Evolutionary conservation across 1,284 basidiomycete species (phyloP).

Genomic region (Cystobasidiaceae sp.): DNA sequence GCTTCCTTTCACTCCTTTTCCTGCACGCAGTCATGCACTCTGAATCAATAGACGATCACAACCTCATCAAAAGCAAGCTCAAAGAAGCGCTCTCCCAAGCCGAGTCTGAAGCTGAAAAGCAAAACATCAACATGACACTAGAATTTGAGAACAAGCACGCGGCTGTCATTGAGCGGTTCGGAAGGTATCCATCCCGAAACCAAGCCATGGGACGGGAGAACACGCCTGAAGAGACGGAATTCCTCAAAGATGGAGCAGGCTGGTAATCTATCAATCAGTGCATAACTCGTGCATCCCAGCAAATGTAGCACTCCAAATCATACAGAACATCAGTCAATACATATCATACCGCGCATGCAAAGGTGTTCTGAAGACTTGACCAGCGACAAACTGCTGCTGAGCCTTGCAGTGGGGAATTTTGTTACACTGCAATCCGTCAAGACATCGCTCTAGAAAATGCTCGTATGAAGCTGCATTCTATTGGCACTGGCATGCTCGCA

Average conservation of each 20-base stretch:
- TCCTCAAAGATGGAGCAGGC: constrained; percentile 28
- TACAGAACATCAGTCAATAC: too few relatives aligned
- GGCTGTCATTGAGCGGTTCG: constrained; percentile 28
- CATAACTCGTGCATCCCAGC: background rate
- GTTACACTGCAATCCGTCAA: background rate
- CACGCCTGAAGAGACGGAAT: constrained; percentile 23
- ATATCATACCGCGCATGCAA: too few relatives aligned
- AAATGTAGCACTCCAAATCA: background rate
- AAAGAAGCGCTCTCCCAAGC: constrained; percentile 11
- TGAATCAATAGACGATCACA: constrained; percentile 14
- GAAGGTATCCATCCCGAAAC: constrained; percentile 29
- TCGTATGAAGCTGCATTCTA: too few relatives aligned
- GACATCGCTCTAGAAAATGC: too few relatives aligned
- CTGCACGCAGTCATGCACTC: constrained; percentile 17
- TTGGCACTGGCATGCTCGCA: too few relatives aligned
- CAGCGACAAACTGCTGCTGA: too few relatives aligned
- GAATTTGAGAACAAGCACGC: constrained; percentile 31
- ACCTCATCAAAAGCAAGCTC: constrained; percentile 20
- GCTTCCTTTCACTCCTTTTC: background rate
- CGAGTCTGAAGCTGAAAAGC: constrained; percentile 28
- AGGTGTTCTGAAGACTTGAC: too few relatives aligned
- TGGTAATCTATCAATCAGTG: background rate
- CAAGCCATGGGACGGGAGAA: constrained; percentile 12
- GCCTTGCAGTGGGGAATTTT: too few relatives aligned
- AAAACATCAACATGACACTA: constrained; percentile 21